phyloP scores from a whole-genome alignment of 163 green algal genomes.

The Prototheca stagnorum region DNA sequence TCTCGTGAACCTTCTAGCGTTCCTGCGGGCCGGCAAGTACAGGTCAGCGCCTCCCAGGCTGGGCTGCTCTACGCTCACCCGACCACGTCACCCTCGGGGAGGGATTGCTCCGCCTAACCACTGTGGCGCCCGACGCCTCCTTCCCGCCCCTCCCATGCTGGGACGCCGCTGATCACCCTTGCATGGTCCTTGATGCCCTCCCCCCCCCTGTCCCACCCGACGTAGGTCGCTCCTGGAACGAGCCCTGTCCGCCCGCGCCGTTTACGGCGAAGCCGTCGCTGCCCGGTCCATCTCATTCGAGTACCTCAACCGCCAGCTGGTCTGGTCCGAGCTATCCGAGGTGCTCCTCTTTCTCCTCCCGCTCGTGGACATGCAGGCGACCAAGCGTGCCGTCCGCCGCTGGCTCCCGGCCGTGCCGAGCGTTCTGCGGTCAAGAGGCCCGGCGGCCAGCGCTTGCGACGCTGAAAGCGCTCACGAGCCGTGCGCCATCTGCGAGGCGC shows the following conservation, averaged over 20 bases:
- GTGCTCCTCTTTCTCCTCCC: constrained; percentile 71
- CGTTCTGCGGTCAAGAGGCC: constrained; percentile 6
- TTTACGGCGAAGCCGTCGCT: constrained; percentile 55
- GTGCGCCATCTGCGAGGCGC: constrained; percentile 36
- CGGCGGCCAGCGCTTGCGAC: neutral
- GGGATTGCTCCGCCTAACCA: neutral
- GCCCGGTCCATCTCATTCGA: constrained; percentile 67
- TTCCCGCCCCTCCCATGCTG: neutral
- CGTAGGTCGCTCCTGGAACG: constrained; percentile 62
- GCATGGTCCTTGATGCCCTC: neutral
- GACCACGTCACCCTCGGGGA: neutral
- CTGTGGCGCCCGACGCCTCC: neutral
- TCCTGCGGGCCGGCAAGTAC: constrained; percentile 57
- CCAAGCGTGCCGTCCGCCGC: constrained; percentile 18
- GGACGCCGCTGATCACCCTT: too few relatives aligned
- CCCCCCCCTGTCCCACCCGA: neutral
- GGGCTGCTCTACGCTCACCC: too few relatives aligned
- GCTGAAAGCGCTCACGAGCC: neutral
- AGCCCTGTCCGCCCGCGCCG: constrained; percentile 43
- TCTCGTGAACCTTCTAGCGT: constrained; percentile 53
- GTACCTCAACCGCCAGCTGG: constrained; percentile 89
- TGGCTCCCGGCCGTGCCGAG: constrained; percentile 30
- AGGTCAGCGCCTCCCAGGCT: too few relatives aligned
- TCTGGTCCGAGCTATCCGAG: constrained; percentile 71
- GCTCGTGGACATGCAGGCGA: constrained; percentile 35